Percentiles rank a stretch among this genome's conserved stretches.
Evolutionary conservation across 2,329 filamentous ascomycete species (phyloP).

Genomic region (Verticillium dahliae): DNA sequence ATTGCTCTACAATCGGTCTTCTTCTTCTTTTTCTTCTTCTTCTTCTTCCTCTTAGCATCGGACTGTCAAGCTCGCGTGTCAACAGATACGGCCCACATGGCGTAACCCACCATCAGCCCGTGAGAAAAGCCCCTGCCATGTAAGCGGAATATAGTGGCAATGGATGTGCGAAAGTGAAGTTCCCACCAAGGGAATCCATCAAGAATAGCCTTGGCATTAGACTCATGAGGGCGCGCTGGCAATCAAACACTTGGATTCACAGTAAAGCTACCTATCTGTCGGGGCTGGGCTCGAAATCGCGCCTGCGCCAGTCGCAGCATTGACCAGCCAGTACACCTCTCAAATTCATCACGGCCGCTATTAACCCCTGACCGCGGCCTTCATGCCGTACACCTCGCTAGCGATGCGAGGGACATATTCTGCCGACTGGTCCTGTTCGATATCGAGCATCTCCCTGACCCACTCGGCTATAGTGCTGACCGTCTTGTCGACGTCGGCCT

Average conservation of each 20-base stretch:
- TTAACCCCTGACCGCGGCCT: not conserved
- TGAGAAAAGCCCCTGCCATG: not conserved
- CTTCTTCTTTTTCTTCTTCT: not conserved
- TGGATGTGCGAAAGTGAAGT: not conserved
- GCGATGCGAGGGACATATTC: not conserved
- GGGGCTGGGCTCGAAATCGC: not conserved
- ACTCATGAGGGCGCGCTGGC: not conserved
- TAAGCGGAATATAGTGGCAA: not conserved
- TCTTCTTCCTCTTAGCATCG: not conserved
- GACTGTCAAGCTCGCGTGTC: not conserved
- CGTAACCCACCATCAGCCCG: not conserved
- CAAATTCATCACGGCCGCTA: not conserved
- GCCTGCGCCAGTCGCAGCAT: not conserved
- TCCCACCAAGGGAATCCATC: not conserved
- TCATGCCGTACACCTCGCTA: not conserved
- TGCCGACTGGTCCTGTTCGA: constrained; percentile 2
- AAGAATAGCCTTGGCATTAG: not conserved
- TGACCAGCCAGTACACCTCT: not conserved
- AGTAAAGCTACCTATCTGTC: not conserved
- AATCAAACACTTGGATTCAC: not conserved
- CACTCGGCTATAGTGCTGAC: constrained; percentile 4
- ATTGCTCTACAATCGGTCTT: not conserved
- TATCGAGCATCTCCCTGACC: constrained; percentile 10
- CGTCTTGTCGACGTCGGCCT: constrained; percentile 21
- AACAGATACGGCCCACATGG: not conserved